Evolutionary conservation across 108 stramenopile genomes (phyloP).

Genomic region (Craspedostauros australis): DNA sequence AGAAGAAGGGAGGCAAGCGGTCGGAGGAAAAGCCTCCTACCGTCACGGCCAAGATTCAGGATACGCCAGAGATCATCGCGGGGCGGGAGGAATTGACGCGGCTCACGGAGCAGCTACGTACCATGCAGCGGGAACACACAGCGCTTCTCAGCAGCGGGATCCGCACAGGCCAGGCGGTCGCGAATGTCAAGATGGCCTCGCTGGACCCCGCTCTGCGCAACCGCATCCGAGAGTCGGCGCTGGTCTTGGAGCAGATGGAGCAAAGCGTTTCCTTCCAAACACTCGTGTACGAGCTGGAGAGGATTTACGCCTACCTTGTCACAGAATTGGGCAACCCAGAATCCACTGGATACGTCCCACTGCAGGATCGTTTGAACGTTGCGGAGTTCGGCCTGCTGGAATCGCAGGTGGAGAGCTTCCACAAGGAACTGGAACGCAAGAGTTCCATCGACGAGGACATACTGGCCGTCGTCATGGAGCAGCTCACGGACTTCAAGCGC

Average conservation of each 20-base stretch:
- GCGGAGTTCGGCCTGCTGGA: conserved; percentile 95
- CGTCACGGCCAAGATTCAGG: conserved; percentile 79
- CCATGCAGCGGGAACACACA: conserved; percentile 54
- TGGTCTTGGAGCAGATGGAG: conserved; percentile 47
- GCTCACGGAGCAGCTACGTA: conserved; percentile 29
- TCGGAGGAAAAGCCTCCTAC: conserved; percentile 10
- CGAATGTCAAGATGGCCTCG: conserved; percentile 76
- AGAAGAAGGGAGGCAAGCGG: not conserved
- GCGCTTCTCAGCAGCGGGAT: conserved; percentile 66
- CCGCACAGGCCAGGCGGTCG: conserved; percentile 68
- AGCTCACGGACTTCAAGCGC: conserved; percentile 84
- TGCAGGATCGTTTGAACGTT: conserved; percentile 90
- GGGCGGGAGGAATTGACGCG: conserved; percentile 40
- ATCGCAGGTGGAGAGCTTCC: conserved; percentile 77
- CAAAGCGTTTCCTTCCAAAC: conserved; percentile 68
- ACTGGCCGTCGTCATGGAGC: conserved; percentile 70
- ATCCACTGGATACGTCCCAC: conserved; percentile 70
- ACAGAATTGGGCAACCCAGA: conserved; percentile 76
- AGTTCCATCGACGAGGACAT: conserved; percentile 74
- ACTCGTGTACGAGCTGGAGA: conserved; percentile 84
- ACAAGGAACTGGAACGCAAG: conserved; percentile 47
- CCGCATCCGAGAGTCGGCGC: conserved; percentile 62
- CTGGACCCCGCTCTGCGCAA: conserved; percentile 55
- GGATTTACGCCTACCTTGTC: conserved; percentile 86
- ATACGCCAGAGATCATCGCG: conserved; percentile 66